These are phyloP conservation scores for Crucihimalaya himalaica DNA, from an alignment of 345 rosid genomes.

Conservation along the genomic window DNA sequence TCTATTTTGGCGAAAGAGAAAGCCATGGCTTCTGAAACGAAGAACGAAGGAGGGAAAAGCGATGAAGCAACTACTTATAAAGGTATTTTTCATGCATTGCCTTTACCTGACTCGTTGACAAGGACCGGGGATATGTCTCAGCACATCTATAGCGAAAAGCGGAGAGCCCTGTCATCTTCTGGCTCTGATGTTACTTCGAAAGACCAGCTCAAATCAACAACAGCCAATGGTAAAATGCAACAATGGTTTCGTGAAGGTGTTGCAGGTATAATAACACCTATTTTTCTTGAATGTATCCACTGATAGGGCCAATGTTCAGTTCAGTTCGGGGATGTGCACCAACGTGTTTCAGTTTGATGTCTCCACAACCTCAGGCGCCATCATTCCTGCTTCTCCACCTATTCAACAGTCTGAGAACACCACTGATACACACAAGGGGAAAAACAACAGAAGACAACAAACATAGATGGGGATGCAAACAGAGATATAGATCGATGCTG, in stretches of 20 bases:
- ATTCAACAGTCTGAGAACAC: conserved; percentile 45
- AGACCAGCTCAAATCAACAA: conserved; percentile 57
- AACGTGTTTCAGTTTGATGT: conserved; percentile 82
- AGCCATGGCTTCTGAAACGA: conserved; percentile 52
- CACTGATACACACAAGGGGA: conserved; percentile 46
- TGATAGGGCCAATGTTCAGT: conserved; percentile 76
- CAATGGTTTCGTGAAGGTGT: conserved; percentile 95
- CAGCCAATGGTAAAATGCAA: conserved; percentile 68
- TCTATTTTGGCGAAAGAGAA: conserved; percentile 76
- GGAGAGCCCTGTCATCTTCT: conserved; percentile 58
- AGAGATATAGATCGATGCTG: too few species aligned
- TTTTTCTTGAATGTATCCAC: background rate
- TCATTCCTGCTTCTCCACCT: conserved; percentile 61
- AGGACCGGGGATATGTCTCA: conserved; percentile 45
- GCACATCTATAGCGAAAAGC: conserved; percentile 47
- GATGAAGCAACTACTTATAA: conserved; percentile 45
- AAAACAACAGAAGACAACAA: conserved; percentile 71
- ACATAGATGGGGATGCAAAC: too few species aligned
- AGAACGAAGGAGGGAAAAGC: conserved; percentile 41
- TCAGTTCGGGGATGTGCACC: conserved; percentile 87
- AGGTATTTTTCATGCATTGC: conserved; percentile 40
- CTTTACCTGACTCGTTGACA: conserved; percentile 24
- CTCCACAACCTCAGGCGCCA: conserved; percentile 57
- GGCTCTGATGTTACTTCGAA: conserved; percentile 54
- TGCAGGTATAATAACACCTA: conserved; percentile 55